Evolutionary conservation across 768 basidiomycete species (phyloP).

Genomic region (Pleurotus giganteus): DNA sequence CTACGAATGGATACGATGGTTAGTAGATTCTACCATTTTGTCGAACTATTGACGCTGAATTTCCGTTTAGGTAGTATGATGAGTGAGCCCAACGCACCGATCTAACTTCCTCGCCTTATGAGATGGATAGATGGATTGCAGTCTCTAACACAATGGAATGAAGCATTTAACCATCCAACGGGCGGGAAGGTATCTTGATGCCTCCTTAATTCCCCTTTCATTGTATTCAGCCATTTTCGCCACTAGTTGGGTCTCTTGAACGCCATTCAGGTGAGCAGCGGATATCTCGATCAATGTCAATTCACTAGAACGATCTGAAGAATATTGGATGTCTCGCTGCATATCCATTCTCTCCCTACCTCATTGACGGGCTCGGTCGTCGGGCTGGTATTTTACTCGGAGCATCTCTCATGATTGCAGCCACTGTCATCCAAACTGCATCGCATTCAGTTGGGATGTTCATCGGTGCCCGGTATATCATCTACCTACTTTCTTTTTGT

Average conservation of each 20-base stretch:
- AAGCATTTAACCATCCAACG: constrained; percentile 5
- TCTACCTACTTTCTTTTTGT: background rate
- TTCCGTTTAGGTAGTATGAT: constrained; percentile 19
- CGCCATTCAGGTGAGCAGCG: background rate
- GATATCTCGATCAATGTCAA: background rate
- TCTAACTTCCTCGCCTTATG: background rate
- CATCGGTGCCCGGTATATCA: constrained; percentile 55
- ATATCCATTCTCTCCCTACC: constrained; percentile 60
- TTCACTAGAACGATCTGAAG: constrained; percentile 24
- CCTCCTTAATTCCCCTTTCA: background rate
- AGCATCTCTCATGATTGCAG: constrained; percentile 56
- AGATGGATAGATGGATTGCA: background rate
- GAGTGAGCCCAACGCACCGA: background rate
- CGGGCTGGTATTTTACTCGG: constrained; percentile 57
- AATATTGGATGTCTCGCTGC: constrained; percentile 60
- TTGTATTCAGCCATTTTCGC: background rate
- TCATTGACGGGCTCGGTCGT: constrained; percentile 63
- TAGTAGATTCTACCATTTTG: constrained; percentile 51
- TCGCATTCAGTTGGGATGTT: constrained; percentile 62
- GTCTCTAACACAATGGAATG: constrained; percentile 9
- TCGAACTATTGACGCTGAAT: constrained; percentile 47
- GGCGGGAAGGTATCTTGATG: background rate
- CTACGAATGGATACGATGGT: constrained; percentile 13
- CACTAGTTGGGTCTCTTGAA: constrained; percentile 7
- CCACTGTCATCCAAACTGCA: constrained; percentile 56